A percentile compares a stretch with the other conserved stretches of the same genome.
phyloP scores from a whole-genome alignment of 352 stramenopile genomes.

The Globisporangium yorkense region DNA sequence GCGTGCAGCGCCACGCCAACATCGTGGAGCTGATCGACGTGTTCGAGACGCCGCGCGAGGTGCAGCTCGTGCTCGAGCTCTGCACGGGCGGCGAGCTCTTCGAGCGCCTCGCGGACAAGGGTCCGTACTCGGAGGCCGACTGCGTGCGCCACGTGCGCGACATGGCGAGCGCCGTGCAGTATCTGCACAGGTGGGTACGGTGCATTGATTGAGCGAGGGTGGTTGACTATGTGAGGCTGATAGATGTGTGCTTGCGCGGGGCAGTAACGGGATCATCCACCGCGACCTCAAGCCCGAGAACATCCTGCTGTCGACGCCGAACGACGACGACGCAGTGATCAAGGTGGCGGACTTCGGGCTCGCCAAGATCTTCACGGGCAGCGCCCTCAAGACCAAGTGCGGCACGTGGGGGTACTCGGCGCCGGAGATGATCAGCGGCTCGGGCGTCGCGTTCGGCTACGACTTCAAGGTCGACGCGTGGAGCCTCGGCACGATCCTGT shows the following conservation, averaged over 20 bases:
- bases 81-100: slow-evolving; percentile 82
- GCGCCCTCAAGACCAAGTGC: slow-evolving; percentile 74
- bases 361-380: slow-evolving; percentile 71
- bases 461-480: slow-evolving; percentile 84
- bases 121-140: slow-evolving; percentile 77
- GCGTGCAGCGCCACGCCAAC: slow-evolving; percentile 59
- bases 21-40: slow-evolving; percentile 80
- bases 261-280: slow-evolving; percentile 82
- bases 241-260: background rate
- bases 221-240: no score
- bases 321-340: slow-evolving; percentile 53
- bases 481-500: slow-evolving; percentile 83
- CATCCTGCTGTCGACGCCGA: slow-evolving; percentile 70
- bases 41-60: slow-evolving; percentile 72
- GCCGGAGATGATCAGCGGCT: slow-evolving; percentile 82
- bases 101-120: slow-evolving; percentile 69
- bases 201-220: background rate
- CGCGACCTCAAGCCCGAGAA: slow-evolving; percentile 92
- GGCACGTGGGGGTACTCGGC: slow-evolving; percentile 79
- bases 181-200: slow-evolving; percentile 51
- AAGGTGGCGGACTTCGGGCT: slow-evolving; percentile 85
- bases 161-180: slow-evolving; percentile 65
- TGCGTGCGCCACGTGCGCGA: slow-evolving; percentile 67
- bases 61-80: slow-evolving; percentile 76
- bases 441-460: slow-evolving; percentile 61